Evolutionary conservation across 139 green algal genomes (phyloP), one percentile per base, ranked within the genome.

Genomic region (Auxenochlorella protothecoides): DNA sequence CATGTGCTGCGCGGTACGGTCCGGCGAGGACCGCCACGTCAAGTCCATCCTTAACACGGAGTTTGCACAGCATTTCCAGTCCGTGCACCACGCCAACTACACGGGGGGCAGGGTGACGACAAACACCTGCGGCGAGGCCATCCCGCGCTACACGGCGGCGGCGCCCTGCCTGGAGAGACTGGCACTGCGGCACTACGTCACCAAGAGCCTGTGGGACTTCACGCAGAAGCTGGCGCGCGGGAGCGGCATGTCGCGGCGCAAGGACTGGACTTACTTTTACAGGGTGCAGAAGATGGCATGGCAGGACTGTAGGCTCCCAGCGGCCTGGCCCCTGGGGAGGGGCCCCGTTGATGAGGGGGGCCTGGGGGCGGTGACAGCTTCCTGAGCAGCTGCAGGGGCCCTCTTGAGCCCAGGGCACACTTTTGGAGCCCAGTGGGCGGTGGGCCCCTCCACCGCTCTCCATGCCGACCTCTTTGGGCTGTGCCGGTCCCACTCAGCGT

Each of bases 1-100:
- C n/a, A 12, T 11, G 27, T 76, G 63, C 51, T 7, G 70, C 4
- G 64, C 70, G 13, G 11, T 51, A 10, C 69, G 63, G 10, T 11
- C 61, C 9, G 4, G 9, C 15, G 13, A 72, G 62, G 59, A 81
- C 71, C 69, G 14, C 51, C 67, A 78, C n/a, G 60, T 81, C 59
- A 81, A 81, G 66, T 68, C 71, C 11, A 73, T 81, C 12, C 71
- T 66, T 0, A 73, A 78, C 69, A 59, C 67, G 55, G 53, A 72
- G 4, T 71, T 75, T 68, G 57, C 63, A 11, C 52, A 14, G 11
- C 12, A 16, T 16, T 15, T 64, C 60, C 68, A 59, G 55, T 68
- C 65, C 4, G 55, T 55, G 16, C 71, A 75, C 64, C 53, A 70
- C 55, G 60, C 15, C 54, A 59, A 59, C 14, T 75, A 70, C 64